Percentiles rank a stretch among this genome's conserved stretches.
These are phyloP conservation scores for Umbelopsis isabellina DNA, from an alignment of 192 early-diverging fungal genomes.

Conservation along the genomic window DNA sequence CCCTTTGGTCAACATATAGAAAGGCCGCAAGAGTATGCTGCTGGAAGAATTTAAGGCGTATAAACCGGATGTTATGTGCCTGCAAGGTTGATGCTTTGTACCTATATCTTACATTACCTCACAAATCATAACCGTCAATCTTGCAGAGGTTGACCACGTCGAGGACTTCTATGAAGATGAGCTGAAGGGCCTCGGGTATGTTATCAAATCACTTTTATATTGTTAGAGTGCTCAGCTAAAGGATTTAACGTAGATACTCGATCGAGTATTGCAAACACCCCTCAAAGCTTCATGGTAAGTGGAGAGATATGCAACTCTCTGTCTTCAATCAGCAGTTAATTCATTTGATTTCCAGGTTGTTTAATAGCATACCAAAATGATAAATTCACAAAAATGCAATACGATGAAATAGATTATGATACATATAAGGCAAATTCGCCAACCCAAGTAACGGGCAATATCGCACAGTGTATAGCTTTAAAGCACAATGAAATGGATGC, in stretches of 20 bases:
- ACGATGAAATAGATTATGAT: constrained; percentile 34
- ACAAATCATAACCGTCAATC: background rate
- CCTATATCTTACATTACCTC: background rate
- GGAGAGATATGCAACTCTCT: background rate
- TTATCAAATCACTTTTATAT: background rate
- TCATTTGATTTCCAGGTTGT: constrained; percentile 23
- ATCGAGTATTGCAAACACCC: constrained; percentile 29
- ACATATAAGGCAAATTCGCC: constrained; percentile 12
- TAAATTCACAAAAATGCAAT: constrained; percentile 16
- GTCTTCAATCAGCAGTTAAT: background rate
- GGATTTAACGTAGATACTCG: constrained; percentile 15
- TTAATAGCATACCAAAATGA: constrained; percentile 29
- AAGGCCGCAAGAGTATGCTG: constrained; percentile 39
- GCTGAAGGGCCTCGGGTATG: constrained; percentile 32
- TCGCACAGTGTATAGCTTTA: constrained; percentile 32
- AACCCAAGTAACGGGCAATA: constrained; percentile 37
- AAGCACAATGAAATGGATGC: background rate
- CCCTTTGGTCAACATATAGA: constrained; percentile 19
- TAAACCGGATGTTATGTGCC: constrained; percentile 35
- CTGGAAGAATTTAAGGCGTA: constrained; percentile 37
- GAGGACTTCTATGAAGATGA: constrained; percentile 31
- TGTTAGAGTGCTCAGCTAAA: background rate
- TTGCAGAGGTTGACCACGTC: constrained; percentile 40
- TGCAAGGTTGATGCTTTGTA: constrained; percentile 34
- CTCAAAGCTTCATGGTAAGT: constrained; percentile 38